Base-by-base conservation (phyloP, 2,329 filamentous ascomycete species). In the Colletotrichum kahawae region DNA sequence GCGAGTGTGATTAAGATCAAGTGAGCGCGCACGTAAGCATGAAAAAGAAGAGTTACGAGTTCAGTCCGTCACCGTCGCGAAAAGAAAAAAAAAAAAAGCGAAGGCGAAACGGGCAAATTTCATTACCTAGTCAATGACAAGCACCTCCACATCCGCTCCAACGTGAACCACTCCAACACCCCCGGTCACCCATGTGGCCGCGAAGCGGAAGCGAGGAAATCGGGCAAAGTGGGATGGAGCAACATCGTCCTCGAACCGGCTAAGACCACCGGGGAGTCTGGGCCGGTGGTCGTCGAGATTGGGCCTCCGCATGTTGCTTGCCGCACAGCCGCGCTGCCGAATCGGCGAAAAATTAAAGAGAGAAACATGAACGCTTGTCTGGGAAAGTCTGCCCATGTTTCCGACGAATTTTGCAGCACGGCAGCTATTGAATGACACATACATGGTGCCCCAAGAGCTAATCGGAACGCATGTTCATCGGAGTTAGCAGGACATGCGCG, bases 91-190 rank as follows among this genome's bases (percentile, higher is more conserved):
- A 18, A 64, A 18, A 59, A 2, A 4, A 4, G 24, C 33, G 4
- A 43, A 31, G 27, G 31, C 36, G 14, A 51, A 24, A 27, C 24
- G 57, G 24, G 65, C 38, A 34, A 24, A 75, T 48, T 63, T 71
- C 68, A 71, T 72, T 67, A 64, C 56, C 38, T 31, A 67, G 72
- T 75, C 72, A 43, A 75, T 75, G 72, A 72, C 72, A 54, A 67
- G 62, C 72, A 75, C 56, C 63, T 75, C 72, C 72, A 75, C 72
- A 63, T 31, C 21, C 62, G 67, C 72, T 56, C 63, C 69, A 59
- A 67, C 69, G 54, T 64, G 72, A 67, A 48, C 38, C 38, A 48
- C 38, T 48, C 38, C 38, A 48, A 48, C 9, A 16, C 38, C 67
- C 72, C 68, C 34, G 43, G 68, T 54, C 38, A 43, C 69, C 54